A percentile compares a stretch with the other conserved stretches of the same genome.
Conservation (phyloP, 2,329 filamentous ascomycete genomes). For the Myriosclerotinia duriaeana region DNA sequence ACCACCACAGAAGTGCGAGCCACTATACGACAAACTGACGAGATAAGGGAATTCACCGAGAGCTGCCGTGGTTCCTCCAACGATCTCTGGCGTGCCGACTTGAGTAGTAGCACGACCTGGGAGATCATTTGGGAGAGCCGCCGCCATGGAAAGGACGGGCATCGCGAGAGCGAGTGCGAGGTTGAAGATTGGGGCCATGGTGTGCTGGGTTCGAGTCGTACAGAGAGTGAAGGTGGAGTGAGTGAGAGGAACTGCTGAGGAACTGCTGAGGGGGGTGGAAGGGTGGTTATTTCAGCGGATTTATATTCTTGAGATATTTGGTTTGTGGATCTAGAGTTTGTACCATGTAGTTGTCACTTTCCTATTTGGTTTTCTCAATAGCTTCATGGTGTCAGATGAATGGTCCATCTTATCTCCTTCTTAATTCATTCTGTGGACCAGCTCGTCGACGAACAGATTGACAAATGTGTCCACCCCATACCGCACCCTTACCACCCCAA, state of each 20-base stretch:
- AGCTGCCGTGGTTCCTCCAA: constrained; percentile 28
- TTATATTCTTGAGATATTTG: not conserved
- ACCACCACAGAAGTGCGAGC: constrained; percentile 31
- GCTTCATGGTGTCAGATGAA: not conserved
- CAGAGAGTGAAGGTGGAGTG: not conserved
- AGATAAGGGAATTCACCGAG: constrained; percentile 33
- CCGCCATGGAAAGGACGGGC: constrained; percentile 11
- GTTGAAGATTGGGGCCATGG: constrained; percentile 18
- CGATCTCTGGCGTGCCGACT: constrained; percentile 5
- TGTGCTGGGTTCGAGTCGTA: not conserved
- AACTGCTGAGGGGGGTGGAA: not conserved
- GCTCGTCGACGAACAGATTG: not conserved
- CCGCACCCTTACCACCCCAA: not conserved
- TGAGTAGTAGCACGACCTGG: not conserved
- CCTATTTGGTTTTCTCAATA: not conserved
- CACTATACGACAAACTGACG: constrained; percentile 26
- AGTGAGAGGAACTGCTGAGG: not conserved
- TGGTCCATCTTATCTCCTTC: constrained; percentile 10
- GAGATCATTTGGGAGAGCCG: not conserved
- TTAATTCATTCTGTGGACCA: not conserved
- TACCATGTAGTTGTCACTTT: constrained; percentile 1
- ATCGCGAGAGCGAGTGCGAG: constrained; percentile 5
- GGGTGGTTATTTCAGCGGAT: not conserved
- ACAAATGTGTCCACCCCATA: not conserved
- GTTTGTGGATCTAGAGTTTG: not conserved